Conservation (phyloP, 2,329 filamentous ascomycete genomes). For the Beauveria pseudobassiana region DNA sequence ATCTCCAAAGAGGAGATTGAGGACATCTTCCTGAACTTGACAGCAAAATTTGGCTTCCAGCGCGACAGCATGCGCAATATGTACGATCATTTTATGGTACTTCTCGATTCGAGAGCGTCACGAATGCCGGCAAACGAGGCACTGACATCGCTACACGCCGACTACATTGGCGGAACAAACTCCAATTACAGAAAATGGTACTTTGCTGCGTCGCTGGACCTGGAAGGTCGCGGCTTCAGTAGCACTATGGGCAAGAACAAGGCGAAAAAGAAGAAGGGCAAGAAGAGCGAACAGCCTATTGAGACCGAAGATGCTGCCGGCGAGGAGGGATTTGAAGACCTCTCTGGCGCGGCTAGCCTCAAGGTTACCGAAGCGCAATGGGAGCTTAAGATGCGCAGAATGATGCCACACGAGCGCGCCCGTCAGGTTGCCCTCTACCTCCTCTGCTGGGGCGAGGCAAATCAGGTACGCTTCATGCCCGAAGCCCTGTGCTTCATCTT, state of each 20-base stretch:
- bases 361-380: constrained; percentile 96
- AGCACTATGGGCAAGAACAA: constrained; percentile 36
- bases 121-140: constrained; percentile 99
- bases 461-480: constrained; percentile 96
- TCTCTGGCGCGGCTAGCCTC: constrained; percentile 27
- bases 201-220: constrained; percentile 90
- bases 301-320: no score
- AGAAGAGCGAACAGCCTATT: constrained; percentile 56
- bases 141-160: constrained; percentile 85
- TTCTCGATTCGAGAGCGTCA: constrained; percentile 89
- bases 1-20: constrained; percentile 97
- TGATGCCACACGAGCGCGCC: constrained; percentile 95
- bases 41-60: constrained; percentile 96
- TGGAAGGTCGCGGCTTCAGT: constrained; percentile 69
- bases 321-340: no score
- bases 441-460: constrained; percentile 95
- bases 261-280: constrained; percentile 63
- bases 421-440: constrained; percentile 89
- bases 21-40: constrained; percentile 93
- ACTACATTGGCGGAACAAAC: constrained; percentile 97
- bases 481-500: constrained; percentile 97
- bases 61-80: constrained; percentile 99
- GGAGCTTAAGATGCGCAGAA: constrained; percentile 99
- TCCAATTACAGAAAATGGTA: constrained; percentile 99
- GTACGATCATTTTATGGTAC: constrained; percentile 97